Evolutionary conservation across 192 early-diverging fungal species (phyloP).

Genomic region (Phlyctochytrium arcticum): DNA sequence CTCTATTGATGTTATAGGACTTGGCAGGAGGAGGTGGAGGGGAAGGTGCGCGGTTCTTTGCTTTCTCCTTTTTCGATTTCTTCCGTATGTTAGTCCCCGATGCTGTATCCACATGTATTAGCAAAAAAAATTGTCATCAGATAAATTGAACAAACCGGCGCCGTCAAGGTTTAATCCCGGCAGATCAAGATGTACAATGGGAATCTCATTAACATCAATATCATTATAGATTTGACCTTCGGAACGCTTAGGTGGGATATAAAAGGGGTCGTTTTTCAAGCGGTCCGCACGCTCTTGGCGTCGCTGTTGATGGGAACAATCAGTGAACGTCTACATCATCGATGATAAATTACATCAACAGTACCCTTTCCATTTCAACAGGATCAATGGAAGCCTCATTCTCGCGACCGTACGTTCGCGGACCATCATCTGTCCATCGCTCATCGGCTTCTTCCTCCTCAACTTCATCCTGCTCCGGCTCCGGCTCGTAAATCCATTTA

Average conservation of each 20-base stretch:
- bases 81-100: neutral
- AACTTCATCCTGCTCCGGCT: slow-evolving; percentile 44
- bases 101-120: neutral
- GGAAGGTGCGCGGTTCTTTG: neutral
- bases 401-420: neutral
- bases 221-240: slow-evolving; percentile 47
- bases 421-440: neutral
- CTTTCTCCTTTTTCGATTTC: slow-evolving; percentile 17
- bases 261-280: slow-evolving; percentile 59
- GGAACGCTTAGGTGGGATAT: slow-evolving; percentile 55
- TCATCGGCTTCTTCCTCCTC: slow-evolving; percentile 24
- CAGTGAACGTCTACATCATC: neutral
- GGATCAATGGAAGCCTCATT: neutral
- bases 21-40: slow-evolving; percentile 16
- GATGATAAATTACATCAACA: neutral
- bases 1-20: slow-evolving; percentile 35
- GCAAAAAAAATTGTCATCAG: neutral
- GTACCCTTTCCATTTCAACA: neutral
- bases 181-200: slow-evolving; percentile 64
- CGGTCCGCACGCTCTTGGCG: slow-evolving; percentile 34
- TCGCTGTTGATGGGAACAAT: slow-evolving; percentile 1
- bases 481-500: slow-evolving; percentile 69
- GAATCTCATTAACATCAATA: slow-evolving; percentile 76
- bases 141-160: no score
- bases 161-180: no score